A percentile compares a stretch with the other conserved stretches of the same genome.
These are phyloP conservation scores for Citrus trifoliata DNA, from an alignment of 345 rosid genomes.

Conservation along the genomic window DNA sequence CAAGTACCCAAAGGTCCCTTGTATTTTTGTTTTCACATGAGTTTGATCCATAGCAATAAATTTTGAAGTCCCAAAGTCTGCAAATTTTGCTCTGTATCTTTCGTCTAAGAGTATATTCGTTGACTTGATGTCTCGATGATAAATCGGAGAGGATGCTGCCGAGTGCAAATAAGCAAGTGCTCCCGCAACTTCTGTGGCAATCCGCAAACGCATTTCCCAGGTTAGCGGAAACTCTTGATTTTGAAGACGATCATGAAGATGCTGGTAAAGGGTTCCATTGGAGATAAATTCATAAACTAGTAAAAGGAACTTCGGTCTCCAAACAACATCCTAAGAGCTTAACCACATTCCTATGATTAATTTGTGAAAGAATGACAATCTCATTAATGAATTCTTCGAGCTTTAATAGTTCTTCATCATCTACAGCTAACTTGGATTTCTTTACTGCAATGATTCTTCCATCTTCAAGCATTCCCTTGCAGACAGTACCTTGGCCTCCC, in stretches of 20 bases:
- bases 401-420: neutral
- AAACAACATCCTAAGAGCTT: neutral
- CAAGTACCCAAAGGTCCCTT: too few species aligned
- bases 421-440: neutral
- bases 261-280: neutral
- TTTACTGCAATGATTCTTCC: constrained; percentile 12
- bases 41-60: too few species aligned
- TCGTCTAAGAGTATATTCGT: too few species aligned
- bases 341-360: constrained; percentile 7
- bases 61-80: too few species aligned
- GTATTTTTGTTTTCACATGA: too few species aligned
- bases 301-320: neutral
- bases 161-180: too few species aligned
- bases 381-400: constrained; percentile 8
- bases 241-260: neutral
- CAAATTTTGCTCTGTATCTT: too few species aligned
- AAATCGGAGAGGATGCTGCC: too few species aligned
- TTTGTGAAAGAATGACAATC: constrained; percentile 5
- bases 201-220: too few species aligned
- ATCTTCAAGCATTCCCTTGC: neutral
- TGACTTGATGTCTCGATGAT: too few species aligned
- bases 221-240: too few species aligned
- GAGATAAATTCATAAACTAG: neutral
- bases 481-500: constrained; percentile 9
- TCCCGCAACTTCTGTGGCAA: too few species aligned